phyloP scores from a whole-genome alignment of 768 basidiomycete species.

The Mycena olivaceomarginata region DNA sequence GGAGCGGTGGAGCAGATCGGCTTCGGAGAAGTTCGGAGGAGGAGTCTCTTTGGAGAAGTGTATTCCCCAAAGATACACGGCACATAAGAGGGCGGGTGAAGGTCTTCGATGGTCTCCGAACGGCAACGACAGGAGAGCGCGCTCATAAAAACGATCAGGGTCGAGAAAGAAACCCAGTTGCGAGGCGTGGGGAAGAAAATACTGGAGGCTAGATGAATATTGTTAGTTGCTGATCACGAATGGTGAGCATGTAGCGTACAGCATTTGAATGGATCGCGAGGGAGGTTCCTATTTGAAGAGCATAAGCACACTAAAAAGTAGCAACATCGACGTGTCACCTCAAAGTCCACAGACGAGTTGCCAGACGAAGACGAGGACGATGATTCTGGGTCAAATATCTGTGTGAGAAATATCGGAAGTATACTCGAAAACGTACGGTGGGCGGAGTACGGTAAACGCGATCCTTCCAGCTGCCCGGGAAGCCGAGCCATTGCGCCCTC shows the following conservation, averaged over 20 bases:
- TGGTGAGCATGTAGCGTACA: neutral
- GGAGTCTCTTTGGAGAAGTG: constrained; percentile 32
- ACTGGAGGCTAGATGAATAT: constrained; percentile 2
- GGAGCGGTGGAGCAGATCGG: constrained; percentile 32
- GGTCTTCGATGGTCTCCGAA: constrained; percentile 28
- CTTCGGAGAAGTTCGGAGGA: constrained; percentile 13
- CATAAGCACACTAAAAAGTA: neutral
- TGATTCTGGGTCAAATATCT: neutral
- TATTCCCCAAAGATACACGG: constrained; percentile 29
- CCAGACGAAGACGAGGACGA: constrained; percentile 1
- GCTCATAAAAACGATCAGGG: constrained; percentile 14
- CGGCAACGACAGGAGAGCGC: constrained; percentile 17
- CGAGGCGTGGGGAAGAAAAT: constrained; percentile 37
- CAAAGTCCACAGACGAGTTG: neutral
- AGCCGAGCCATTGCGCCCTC: constrained; percentile 47
- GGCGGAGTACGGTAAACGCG: constrained; percentile 47
- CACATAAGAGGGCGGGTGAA: constrained; percentile 27
- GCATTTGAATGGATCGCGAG: neutral
- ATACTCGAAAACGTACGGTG: constrained; percentile 56
- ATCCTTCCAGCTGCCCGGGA: too few species aligned
- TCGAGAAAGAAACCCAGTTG: constrained; percentile 40
- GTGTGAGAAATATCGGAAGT: neutral
- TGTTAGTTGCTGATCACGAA: neutral
- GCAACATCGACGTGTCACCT: neutral
- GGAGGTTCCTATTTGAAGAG: constrained; percentile 24